These are phyloP conservation scores for Tylopilus sp. DNA, from an alignment of 768 basidiomycete genomes.

Conservation along the genomic window DNA sequence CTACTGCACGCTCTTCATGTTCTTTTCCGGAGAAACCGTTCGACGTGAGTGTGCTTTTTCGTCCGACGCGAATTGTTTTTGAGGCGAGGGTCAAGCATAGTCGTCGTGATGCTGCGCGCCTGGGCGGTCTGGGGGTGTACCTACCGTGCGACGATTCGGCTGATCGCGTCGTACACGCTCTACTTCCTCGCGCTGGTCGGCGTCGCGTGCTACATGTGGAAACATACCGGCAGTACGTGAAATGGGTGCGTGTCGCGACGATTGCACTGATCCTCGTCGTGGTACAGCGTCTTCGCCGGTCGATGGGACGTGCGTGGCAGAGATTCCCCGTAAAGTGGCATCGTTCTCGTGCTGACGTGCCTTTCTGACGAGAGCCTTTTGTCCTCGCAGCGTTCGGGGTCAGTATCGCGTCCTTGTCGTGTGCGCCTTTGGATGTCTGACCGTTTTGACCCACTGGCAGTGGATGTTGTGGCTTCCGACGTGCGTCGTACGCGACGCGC, in stretches of 20 bases:
- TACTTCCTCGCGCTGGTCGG: slow-evolving; percentile 8
- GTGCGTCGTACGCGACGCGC: not conserved
- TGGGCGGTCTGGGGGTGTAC: slow-evolving; percentile 20
- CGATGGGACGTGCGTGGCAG: not conserved
- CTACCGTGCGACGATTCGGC: not conserved
- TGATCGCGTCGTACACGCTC: slow-evolving; percentile 5
- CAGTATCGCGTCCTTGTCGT: not conserved
- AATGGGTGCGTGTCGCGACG: no score
- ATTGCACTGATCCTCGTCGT: no score
- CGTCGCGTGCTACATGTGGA: slow-evolving; percentile 5
- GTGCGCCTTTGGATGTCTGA: not conserved
- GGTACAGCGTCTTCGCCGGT: not conserved
- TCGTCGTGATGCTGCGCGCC: slow-evolving; percentile 18
- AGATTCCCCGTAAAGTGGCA: not conserved
- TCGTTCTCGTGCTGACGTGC: not conserved
- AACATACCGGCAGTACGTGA: slow-evolving; percentile 1
- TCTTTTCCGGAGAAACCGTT: slow-evolving; percentile 12
- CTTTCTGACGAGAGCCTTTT: not conserved
- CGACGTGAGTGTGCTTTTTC: slow-evolving; percentile 3
- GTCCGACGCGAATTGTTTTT: not conserved
- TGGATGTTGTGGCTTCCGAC: slow-evolving; percentile 9
- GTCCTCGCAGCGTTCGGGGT: slow-evolving; percentile 3
- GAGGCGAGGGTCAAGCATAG: not conserved
- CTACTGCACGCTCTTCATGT: slow-evolving; percentile 5
- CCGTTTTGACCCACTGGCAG: slow-evolving; percentile 6